These are phyloP conservation scores for Podochytrium sp. DNA, from an alignment of 192 early-diverging fungal species.

Conservation along the genomic window DNA sequence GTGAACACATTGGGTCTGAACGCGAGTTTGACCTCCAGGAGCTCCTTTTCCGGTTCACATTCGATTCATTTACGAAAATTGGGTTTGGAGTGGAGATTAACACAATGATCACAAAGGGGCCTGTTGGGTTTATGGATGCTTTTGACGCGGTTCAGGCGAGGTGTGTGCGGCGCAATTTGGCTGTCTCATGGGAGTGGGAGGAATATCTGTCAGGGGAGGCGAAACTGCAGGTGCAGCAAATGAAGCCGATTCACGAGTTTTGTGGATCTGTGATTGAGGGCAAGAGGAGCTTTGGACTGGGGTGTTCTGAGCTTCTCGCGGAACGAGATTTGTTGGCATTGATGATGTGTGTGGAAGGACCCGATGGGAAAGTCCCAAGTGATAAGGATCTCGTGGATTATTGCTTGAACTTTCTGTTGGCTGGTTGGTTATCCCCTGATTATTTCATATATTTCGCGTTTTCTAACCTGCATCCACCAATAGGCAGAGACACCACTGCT, in stretches of 20 bases:
- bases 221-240: not conserved
- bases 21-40: constrained; percentile 21
- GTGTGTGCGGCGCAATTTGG: constrained; percentile 25
- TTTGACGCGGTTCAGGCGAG: constrained; percentile 41
- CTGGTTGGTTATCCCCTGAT: constrained; percentile 12
- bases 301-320: not conserved
- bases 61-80: constrained; percentile 41
- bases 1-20: constrained; percentile 19
- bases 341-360: constrained; percentile 36
- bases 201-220: constrained; percentile 8
- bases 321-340: constrained; percentile 25
- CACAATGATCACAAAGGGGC: not conserved
- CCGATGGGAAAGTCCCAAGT: constrained; percentile 19
- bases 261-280: constrained; percentile 11
- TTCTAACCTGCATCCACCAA: too few relatives aligned
- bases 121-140: constrained; percentile 34
- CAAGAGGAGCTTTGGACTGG: too few relatives aligned
- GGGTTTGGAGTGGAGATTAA: constrained; percentile 58
- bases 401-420: constrained; percentile 48
- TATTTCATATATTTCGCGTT: not conserved
- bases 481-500: constrained; percentile 60
- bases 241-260: constrained; percentile 31
- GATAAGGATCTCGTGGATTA: constrained; percentile 41
- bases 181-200: constrained; percentile 26
- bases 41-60: constrained; percentile 26